A percentile compares a stretch with the other conserved stretches of the same genome.
phyloP scores from a whole-genome alignment of 805 yeast species.

The Starmera quercuum region DNA sequence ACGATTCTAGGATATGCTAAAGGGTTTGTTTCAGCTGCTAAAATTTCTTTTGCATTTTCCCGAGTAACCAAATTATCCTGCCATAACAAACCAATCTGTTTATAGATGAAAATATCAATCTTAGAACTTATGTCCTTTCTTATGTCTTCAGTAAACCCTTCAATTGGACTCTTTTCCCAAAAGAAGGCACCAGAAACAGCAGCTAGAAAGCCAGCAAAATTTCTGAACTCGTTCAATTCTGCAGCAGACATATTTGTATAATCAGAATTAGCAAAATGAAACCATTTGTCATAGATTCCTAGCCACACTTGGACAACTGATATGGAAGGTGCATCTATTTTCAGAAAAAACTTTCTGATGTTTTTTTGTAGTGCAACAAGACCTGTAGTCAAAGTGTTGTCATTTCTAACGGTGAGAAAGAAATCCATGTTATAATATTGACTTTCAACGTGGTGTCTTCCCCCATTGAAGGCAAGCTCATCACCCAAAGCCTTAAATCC shows the following conservation, averaged over 20 bases:
- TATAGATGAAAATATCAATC: slow-evolving; percentile 41
- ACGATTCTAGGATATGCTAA: slow-evolving; percentile 42
- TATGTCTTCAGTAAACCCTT: slow-evolving; percentile 8
- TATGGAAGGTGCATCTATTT: slow-evolving; percentile 19
- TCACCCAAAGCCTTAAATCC: slow-evolving; percentile 24
- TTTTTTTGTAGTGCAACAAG: slow-evolving; percentile 68
- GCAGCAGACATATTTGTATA: slow-evolving; percentile 21
- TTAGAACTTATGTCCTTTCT: slow-evolving; percentile 25
- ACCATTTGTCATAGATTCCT: slow-evolving; percentile 44
- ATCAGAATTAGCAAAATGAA: slow-evolving; percentile 13
- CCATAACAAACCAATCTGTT: slow-evolving; percentile 40
- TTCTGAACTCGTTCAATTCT: slow-evolving; percentile 44
- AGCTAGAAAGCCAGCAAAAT: slow-evolving; percentile 67
- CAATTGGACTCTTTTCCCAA: slow-evolving; percentile 12
- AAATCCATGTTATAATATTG: slow-evolving; percentile 27
- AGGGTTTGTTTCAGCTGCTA: slow-evolving; percentile 60
- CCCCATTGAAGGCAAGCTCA: slow-evolving; percentile 20
- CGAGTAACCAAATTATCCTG: slow-evolving; percentile 47
- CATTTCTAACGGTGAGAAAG: slow-evolving; percentile 39
- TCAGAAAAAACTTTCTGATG: slow-evolving; percentile 34
- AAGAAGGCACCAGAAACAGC: slow-evolving; percentile 61
- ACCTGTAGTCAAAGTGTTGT: slow-evolving; percentile 55
- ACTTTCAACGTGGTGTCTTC: slow-evolving; percentile 17
- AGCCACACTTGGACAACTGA: slow-evolving; percentile 35
- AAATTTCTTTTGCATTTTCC: slow-evolving; percentile 65